These are phyloP conservation scores for Parastagonospora nodorum DNA, from an alignment of 2,329 filamentous ascomycete species.

Conservation along the genomic window DNA sequence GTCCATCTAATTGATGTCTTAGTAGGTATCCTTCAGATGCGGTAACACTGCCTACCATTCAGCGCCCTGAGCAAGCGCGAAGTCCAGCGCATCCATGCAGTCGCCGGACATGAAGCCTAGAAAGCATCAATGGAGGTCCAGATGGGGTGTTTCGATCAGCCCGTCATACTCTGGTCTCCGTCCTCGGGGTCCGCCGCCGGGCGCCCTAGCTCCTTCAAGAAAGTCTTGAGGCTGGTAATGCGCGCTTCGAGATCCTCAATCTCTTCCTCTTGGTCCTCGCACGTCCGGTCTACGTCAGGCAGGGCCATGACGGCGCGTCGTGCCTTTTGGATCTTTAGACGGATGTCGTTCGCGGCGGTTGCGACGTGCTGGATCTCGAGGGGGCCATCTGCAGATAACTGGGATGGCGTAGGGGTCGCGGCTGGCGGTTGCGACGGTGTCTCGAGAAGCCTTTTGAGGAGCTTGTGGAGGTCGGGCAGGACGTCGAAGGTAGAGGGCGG, in stretches of 20 bases:
- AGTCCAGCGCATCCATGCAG: slow-evolving; percentile 37
- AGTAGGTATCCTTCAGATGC: neutral
- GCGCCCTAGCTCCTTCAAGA: slow-evolving; percentile 38
- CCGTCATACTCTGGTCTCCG: slow-evolving; percentile 45
- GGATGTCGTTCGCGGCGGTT: slow-evolving; percentile 76
- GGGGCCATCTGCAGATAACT: slow-evolving; percentile 38
- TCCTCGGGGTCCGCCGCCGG: slow-evolving; percentile 24
- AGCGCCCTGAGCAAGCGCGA: slow-evolving; percentile 22
- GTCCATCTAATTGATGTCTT: slow-evolving; percentile 1
- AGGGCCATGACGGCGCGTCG: slow-evolving; percentile 67
- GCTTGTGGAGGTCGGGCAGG: slow-evolving; percentile 77
- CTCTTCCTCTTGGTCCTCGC: slow-evolving; percentile 73
- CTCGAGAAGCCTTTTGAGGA: slow-evolving; percentile 74
- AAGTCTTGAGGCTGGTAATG: slow-evolving; percentile 63
- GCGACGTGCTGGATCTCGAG: slow-evolving; percentile 77
- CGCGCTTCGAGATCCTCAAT: slow-evolving; percentile 68
- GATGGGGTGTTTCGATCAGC: slow-evolving; percentile 27
- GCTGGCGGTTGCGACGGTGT: slow-evolving; percentile 43
- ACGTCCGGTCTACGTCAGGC: slow-evolving; percentile 70
- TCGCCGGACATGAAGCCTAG: slow-evolving; percentile 30
- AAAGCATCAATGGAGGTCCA: slow-evolving; percentile 35
- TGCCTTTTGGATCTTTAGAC: slow-evolving; percentile 82
- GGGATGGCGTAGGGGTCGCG: slow-evolving; percentile 30
- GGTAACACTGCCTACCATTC: slow-evolving; percentile 8
- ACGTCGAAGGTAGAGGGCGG: slow-evolving; percentile 84